A percentile compares a stretch with the other conserved stretches of the same genome.
phyloP scores from a whole-genome alignment of 129 eudicot genomes.

The Erigeron canadensis region DNA sequence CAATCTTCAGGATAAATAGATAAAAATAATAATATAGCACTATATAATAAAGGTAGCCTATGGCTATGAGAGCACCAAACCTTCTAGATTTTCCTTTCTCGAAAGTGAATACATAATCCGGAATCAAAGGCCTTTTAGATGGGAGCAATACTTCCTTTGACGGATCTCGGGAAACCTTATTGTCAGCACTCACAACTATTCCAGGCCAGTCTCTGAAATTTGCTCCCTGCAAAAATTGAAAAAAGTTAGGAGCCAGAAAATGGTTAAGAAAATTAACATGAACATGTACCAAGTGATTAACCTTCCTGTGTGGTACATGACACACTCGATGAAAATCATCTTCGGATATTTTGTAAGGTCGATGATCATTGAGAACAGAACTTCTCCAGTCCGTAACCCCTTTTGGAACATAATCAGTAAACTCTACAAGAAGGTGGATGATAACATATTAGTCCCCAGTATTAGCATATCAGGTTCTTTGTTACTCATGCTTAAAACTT shows the following conservation, averaged over 20 bases:
- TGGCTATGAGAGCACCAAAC: slow-evolving; percentile 26
- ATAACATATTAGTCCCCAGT: not conserved
- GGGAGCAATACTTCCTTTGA: slow-evolving; percentile 52
- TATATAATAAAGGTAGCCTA: slow-evolving; percentile 3
- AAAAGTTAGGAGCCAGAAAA: slow-evolving; percentile 14
- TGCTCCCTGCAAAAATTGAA: slow-evolving; percentile 59
- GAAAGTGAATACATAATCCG: slow-evolving; percentile 64
- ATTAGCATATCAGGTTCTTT: not conserved
- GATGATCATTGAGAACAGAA: slow-evolving; percentile 70
- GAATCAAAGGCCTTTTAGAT: slow-evolving; percentile 71
- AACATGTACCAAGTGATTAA: slow-evolving; percentile 21
- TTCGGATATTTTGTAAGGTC: slow-evolving; percentile 57
- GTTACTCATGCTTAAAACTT: not conserved
- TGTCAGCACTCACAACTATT: slow-evolving; percentile 54
- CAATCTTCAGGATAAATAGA: slow-evolving; percentile 8
- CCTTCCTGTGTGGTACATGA: slow-evolving; percentile 74
- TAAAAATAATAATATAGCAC: not conserved
- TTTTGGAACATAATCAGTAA: slow-evolving; percentile 35
- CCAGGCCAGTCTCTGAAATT: slow-evolving; percentile 88
- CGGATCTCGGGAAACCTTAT: slow-evolving; percentile 60
- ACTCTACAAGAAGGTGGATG: slow-evolving; percentile 32
- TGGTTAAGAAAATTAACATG: slow-evolving; percentile 1
- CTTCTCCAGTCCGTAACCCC: slow-evolving; percentile 32
- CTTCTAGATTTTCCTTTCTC: slow-evolving; percentile 81
- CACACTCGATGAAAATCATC: slow-evolving; percentile 73